Percentiles rank a stretch among this genome's conserved stretches.
Conservation (phyloP, 192 early-diverging fungal genomes). For the Umbelopsis vinacea region DNA sequence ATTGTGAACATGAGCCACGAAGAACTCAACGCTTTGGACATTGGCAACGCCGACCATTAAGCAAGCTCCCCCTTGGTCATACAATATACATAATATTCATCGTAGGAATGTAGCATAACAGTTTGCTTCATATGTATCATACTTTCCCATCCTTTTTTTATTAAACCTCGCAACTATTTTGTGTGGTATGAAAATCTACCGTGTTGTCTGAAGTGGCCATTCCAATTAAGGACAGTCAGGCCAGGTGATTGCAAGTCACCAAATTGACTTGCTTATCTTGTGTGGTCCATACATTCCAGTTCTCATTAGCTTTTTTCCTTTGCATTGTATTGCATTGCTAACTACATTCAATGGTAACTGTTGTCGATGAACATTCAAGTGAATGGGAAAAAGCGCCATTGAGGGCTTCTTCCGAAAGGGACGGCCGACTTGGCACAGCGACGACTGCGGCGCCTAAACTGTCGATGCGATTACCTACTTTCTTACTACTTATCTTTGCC, state of each 20-base stretch:
- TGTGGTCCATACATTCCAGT: no score
- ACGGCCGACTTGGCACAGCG: slow-evolving; percentile 5
- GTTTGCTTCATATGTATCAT: no score
- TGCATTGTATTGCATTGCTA: neutral
- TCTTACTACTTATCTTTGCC: neutral
- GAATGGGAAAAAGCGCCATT: neutral
- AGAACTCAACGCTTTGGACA: slow-evolving; percentile 38
- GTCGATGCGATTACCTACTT: slow-evolving; percentile 5
- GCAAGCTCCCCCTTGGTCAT: neutral
- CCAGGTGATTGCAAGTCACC: no score
- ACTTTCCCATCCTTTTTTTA: no score
- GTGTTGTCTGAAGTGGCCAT: no score
- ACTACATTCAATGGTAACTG: slow-evolving; percentile 17
- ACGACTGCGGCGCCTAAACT: neutral
- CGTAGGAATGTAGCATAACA: neutral
- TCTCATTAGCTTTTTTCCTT: neutral
- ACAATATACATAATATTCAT: neutral
- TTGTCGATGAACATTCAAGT: neutral
- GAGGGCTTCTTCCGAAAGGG: neutral
- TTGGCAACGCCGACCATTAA: slow-evolving; percentile 2
- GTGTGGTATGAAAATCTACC: no score
- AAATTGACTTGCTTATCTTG: no score
- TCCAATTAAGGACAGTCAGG: no score
- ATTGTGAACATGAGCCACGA: slow-evolving; percentile 58
- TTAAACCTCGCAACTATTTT: no score